Evolutionary conservation across 2,329 filamentous ascomycete species (phyloP).

Genomic region (Falciphora oryzae): DNA sequence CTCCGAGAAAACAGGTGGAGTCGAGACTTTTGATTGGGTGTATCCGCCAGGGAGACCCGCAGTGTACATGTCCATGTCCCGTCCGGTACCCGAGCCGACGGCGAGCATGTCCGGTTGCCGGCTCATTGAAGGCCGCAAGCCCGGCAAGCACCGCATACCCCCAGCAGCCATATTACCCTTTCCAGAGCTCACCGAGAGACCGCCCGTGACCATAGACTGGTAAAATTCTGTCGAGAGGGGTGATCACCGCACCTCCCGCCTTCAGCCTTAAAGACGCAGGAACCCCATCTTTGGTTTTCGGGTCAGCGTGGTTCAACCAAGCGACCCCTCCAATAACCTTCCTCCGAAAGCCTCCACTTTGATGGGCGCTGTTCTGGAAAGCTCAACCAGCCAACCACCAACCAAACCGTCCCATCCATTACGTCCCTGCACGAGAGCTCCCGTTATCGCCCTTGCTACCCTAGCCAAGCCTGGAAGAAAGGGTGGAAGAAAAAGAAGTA

Average conservation of each 20-base stretch:
- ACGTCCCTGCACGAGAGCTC: not conserved
- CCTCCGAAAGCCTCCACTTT: not conserved
- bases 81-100: no score
- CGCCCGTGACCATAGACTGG: not conserved
- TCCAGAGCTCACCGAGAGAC: not conserved
- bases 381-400: not conserved
- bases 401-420: not conserved
- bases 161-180: not conserved
- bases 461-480: not conserved
- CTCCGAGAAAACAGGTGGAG: no score
- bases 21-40: no score
- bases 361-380: not conserved
- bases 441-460: not conserved
- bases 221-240: not conserved
- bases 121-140: no score
- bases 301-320: not conserved
- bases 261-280: constrained; percentile 1
- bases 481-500: not conserved
- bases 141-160: not conserved
- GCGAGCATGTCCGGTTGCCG: no score
- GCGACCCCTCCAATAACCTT: not conserved
- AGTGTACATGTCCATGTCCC: no score
- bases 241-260: not conserved
- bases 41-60: no score
- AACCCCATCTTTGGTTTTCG: not conserved